phyloP scores from a whole-genome alignment of 345 rosid genomes.

The Noccaea bulbosa region DNA sequence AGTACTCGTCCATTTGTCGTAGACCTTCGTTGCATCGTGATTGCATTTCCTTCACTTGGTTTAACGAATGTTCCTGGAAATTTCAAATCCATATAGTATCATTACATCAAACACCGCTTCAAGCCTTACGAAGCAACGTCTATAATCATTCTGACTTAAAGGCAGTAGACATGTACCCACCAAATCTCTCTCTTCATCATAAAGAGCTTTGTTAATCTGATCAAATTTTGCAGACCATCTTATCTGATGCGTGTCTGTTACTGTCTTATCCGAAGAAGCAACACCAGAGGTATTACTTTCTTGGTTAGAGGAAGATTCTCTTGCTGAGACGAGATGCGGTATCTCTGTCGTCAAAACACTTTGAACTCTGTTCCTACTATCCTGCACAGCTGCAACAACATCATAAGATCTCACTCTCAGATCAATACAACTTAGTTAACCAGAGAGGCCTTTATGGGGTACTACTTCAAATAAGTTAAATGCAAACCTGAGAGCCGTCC shows the following conservation, averaged over 20 bases:
- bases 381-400: slow-evolving; percentile 70
- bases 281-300: slow-evolving; percentile 46
- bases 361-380: slow-evolving; percentile 83
- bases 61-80: slow-evolving; percentile 72
- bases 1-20: slow-evolving; percentile 52
- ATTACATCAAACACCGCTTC: slow-evolving; percentile 8
- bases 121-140: neutral
- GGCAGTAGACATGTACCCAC: slow-evolving; percentile 52
- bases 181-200: slow-evolving; percentile 81
- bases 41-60: slow-evolving; percentile 80
- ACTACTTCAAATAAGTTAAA: neutral
- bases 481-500: slow-evolving; percentile 82
- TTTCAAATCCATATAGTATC: slow-evolving; percentile 25
- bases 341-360: slow-evolving; percentile 72
- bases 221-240: slow-evolving; percentile 74
- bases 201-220: slow-evolving; percentile 75
- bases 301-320: slow-evolving; percentile 62
- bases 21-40: slow-evolving; percentile 76
- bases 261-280: slow-evolving; percentile 43
- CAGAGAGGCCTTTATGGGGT: slow-evolving; percentile 7
- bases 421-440: slow-evolving; percentile 16
- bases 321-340: slow-evolving; percentile 63
- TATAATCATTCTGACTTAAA: slow-evolving; percentile 31
- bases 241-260: slow-evolving; percentile 57
- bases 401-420: slow-evolving; percentile 29